Conservation (phyloP, 2,329 filamentous ascomycete species). For the Beauveria sp. region DNA sequence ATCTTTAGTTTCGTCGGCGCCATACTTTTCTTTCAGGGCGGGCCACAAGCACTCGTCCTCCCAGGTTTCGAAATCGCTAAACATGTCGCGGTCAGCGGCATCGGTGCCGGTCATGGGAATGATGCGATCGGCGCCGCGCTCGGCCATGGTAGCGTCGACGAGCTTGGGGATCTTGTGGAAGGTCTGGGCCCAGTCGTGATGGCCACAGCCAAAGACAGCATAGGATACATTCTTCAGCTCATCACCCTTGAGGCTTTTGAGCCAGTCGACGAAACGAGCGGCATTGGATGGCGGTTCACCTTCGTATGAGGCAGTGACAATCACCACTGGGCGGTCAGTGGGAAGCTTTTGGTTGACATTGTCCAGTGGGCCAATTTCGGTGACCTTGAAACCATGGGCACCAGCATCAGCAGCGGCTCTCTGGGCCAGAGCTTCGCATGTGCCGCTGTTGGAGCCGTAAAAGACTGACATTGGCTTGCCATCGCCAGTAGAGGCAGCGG, state of each 20-base stretch:
- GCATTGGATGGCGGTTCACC: slow-evolving; percentile 70
- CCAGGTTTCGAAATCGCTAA: slow-evolving; percentile 61
- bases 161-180: slow-evolving; percentile 61
- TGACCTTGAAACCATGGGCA: slow-evolving; percentile 50
- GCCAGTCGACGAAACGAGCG: slow-evolving; percentile 58
- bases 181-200: slow-evolving; percentile 49
- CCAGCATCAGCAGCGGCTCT: slow-evolving; percentile 52
- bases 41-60: slow-evolving; percentile 49
- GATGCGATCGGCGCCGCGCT: slow-evolving; percentile 27
- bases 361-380: slow-evolving; percentile 50
- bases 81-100: slow-evolving; percentile 56
- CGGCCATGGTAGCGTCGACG: slow-evolving; percentile 45
- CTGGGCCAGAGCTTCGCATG: slow-evolving; percentile 63
- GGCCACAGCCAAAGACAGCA: slow-evolving; percentile 63
- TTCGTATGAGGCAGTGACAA: slow-evolving; percentile 67
- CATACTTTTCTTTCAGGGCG: slow-evolving; percentile 38
- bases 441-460: slow-evolving; percentile 69
- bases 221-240: slow-evolving; percentile 52
- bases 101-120: slow-evolving; percentile 48
- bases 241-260: slow-evolving; percentile 44
- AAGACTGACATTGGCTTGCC: slow-evolving; percentile 53
- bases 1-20: slow-evolving; percentile 22
- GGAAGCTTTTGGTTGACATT: slow-evolving; percentile 53
- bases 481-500: slow-evolving; percentile 1
- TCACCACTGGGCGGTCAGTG: slow-evolving; percentile 52